A percentile compares a stretch with the other conserved stretches of the same genome.
Evolutionary conservation across 768 basidiomycete genomes (phyloP).

Genomic region (Antrodiella citrinella): DNA sequence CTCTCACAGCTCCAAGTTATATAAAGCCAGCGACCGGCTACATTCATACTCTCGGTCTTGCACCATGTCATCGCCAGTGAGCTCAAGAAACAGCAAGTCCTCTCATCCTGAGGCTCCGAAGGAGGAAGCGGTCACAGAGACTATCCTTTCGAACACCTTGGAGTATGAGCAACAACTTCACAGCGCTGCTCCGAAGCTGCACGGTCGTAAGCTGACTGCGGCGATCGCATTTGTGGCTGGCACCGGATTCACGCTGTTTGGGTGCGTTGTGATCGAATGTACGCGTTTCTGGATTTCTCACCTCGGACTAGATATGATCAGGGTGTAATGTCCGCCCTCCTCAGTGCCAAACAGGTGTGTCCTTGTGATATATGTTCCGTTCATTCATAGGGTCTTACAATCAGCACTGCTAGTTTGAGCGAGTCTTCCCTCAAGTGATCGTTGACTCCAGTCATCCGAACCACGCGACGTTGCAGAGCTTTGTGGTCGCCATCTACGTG

Average conservation of each 20-base stretch:
- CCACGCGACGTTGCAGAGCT: constrained; percentile 51
- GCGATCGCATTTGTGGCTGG: constrained; percentile 50
- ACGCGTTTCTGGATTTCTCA: background rate
- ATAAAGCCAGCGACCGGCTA: too few species aligned
- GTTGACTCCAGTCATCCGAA: constrained; percentile 32
- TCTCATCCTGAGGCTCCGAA: background rate
- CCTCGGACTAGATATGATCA: constrained; percentile 47
- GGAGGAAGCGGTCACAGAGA: background rate
- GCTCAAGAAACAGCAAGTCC: background rate
- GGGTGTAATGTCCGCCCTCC: constrained; percentile 61
- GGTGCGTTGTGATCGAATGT: constrained; percentile 25
- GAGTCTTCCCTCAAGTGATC: constrained; percentile 46
- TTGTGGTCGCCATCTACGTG: constrained; percentile 53
- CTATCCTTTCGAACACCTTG: constrained; percentile 5
- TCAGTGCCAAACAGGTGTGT: constrained; percentile 44
- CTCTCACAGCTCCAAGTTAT: too few species aligned
- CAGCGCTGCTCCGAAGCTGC: constrained; percentile 24
- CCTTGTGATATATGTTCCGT: background rate
- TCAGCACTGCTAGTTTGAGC: constrained; percentile 37
- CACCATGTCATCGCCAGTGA: background rate
- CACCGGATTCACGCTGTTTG: constrained; percentile 55
- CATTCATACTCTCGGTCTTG: too few species aligned
- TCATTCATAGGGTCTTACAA: background rate
- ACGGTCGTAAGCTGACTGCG: constrained; percentile 37
- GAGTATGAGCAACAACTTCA: constrained; percentile 29